Evolutionary conservation across 1,139 yeast genomes (phyloP).

Genomic region (Suhomyces kunorum): DNA sequence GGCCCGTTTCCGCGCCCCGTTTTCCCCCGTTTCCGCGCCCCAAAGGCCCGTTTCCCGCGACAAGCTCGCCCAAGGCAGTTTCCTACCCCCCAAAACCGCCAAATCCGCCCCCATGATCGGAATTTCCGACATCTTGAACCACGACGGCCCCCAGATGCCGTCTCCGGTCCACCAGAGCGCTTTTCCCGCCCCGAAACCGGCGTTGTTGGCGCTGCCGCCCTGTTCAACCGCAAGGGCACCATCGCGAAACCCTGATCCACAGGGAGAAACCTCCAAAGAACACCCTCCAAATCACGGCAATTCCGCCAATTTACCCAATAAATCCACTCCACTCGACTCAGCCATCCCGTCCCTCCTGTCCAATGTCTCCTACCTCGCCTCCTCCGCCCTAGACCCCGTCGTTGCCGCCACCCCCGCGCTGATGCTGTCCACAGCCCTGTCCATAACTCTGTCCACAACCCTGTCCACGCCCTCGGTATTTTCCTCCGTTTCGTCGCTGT

Average conservation of each 20-base stretch:
- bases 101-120: slow-evolving; percentile 15
- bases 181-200: not conserved
- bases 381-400: too few species aligned
- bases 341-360: not conserved
- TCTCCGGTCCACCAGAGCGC: too few species aligned
- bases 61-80: slow-evolving; percentile 1
- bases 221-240: too few species aligned
- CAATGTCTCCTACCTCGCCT: not conserved
- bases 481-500: not conserved
- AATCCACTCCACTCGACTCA: too few species aligned
- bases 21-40: not conserved
- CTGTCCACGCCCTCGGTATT: not conserved
- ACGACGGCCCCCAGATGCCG: too few species aligned
- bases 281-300: too few species aligned
- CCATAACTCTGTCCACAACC: too few species aligned
- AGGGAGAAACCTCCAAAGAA: too few species aligned
- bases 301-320: too few species aligned
- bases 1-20: not conserved
- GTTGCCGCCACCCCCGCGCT: too few species aligned
- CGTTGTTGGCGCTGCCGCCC: not conserved
- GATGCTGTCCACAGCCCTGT: too few species aligned
- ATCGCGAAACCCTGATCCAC: too few species aligned
- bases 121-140: slow-evolving; percentile 18
- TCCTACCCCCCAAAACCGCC: not conserved
- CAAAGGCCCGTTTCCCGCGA: not conserved